Percentiles rank a stretch among this genome's conserved stretches.
Conservation (phyloP, 1,284 basidiomycete genomes). For the Bjerkandera adusta region DNA sequence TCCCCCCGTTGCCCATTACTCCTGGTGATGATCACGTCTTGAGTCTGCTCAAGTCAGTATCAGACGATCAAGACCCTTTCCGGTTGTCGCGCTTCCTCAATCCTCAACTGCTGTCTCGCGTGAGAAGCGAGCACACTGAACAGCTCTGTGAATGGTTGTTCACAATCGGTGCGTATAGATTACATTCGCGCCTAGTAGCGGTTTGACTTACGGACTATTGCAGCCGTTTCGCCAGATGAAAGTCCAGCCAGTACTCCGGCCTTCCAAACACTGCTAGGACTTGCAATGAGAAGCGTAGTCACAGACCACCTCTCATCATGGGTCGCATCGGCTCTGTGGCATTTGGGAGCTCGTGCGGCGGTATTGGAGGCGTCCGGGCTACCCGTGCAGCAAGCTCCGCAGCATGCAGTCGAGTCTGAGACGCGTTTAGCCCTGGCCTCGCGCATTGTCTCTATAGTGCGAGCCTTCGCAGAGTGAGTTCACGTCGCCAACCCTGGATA, state of each 20-base stretch:
- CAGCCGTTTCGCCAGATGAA: too few relatives aligned
- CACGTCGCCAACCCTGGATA: not conserved
- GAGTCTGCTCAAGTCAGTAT: not conserved
- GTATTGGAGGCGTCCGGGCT: slow-evolving; percentile 14
- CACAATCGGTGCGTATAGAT: slow-evolving; percentile 17
- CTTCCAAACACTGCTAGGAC: too few relatives aligned
- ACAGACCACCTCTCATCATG: too few relatives aligned
- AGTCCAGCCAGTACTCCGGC: too few relatives aligned
- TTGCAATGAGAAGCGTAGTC: too few relatives aligned
- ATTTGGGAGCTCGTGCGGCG: slow-evolving; percentile 18
- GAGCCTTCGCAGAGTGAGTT: slow-evolving; percentile 24
- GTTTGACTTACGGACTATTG: too few relatives aligned
- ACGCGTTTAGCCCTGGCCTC: not conserved
- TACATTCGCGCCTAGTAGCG: too few relatives aligned
- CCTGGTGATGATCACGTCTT: slow-evolving; percentile 1
- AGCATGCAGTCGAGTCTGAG: not conserved
- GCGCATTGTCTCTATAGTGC: slow-evolving; percentile 40
- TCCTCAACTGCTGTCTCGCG: slow-evolving; percentile 18
- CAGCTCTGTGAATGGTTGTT: slow-evolving; percentile 26
- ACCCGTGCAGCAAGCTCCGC: not conserved
- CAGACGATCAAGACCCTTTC: not conserved
- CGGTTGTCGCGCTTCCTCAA: slow-evolving; percentile 41
- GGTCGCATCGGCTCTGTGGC: slow-evolving; percentile 16
- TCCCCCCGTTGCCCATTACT: slow-evolving; percentile 13
- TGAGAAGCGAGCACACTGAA: slow-evolving; percentile 12